A percentile compares a stretch with the other conserved stretches of the same genome.
Conservation (phyloP, 2,329 filamentous ascomycete genomes). For the Alternaria rosae region DNA sequence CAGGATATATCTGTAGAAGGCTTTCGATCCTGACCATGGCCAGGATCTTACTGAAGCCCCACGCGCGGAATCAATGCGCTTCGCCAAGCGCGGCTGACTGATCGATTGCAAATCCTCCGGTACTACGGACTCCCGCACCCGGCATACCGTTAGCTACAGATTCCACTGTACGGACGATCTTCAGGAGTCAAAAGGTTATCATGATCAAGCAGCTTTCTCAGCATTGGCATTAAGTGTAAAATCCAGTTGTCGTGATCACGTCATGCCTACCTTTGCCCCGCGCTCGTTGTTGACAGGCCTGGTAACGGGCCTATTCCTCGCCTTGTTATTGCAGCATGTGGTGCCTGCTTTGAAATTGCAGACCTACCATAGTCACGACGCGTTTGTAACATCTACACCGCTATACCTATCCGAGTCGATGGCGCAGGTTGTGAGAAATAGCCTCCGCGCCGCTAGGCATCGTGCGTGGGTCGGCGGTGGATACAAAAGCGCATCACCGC, state of each 20-base stretch:
- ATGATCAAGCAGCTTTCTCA: background rate
- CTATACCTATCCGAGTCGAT: constrained; percentile 25
- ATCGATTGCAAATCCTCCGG: constrained; percentile 12
- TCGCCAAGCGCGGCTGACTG: constrained; percentile 5
- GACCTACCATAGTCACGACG: constrained; percentile 8
- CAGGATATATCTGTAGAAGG: background rate
- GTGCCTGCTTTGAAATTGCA: constrained; percentile 27
- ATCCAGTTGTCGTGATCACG: constrained; percentile 16
- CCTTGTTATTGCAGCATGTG: constrained; percentile 34
- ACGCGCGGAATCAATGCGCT: constrained; percentile 8
- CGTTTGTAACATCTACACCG: constrained; percentile 18
- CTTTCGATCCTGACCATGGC: background rate
- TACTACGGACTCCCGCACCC: background rate
- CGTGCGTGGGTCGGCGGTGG: constrained; percentile 23
- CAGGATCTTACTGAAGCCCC: background rate
- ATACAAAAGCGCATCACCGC: constrained; percentile 25
- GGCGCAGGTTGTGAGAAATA: constrained; percentile 45
- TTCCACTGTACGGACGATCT: background rate
- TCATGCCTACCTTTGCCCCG: constrained; percentile 23
- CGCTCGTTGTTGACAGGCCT: constrained; percentile 34
- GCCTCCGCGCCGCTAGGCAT: constrained; percentile 39
- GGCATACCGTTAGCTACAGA: background rate
- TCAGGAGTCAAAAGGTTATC: background rate
- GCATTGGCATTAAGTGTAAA: constrained; percentile 1
- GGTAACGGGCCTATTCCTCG: constrained; percentile 37